Base-by-base conservation (phyloP, 306 rosid species). In the Ormosia semicastrata region DNA sequence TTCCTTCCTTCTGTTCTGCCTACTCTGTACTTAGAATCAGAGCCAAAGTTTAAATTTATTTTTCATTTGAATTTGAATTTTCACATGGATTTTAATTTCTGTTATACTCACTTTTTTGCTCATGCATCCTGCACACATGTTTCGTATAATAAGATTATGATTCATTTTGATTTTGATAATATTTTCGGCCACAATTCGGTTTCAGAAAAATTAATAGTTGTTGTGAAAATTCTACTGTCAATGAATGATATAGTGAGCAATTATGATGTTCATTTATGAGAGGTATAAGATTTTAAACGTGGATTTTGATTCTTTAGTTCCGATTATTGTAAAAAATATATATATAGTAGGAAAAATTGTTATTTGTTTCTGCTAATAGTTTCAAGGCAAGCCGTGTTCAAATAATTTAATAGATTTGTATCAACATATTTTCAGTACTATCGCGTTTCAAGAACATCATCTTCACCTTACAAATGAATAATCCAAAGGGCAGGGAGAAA, bases 381-480 rank as follows among this genome's bases (percentile, higher is more conserved):
- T 64, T 49, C 9, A 65, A 75, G 59, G 44, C 46, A 54, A 2
- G 53, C 24, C 24, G 24, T 47, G 13, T 71, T 43, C 17, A 17
- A 59, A 44, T 66, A 75, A 8, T 80, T 49, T 13, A 5, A 34
- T 24, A 60, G 10, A 53, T 71, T 67, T 72, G 72, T 15, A 30
- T 71, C 33, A 73, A 82, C 47, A 32, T 12, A 0, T 36, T 77
- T 80, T 52, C 76, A 78, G 79, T 54, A 57, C 56, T 39, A 8
- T 44, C 69, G 34, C 14, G 50, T 7, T 54, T 77, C 18, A 70
- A 53, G 81, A 46, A 8, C 24, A 43, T 39, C 2, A 65, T 59
- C 49, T 57, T 12, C 64, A 71, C 32, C 65, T 50, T 71, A 37
- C 53, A 24, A 15, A 91, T 91, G 94, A 18, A 60, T 47, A 65